Base-by-base conservation (phyloP, 2,329 filamentous ascomycete genomes). In the Metarhizium brunneum region DNA sequence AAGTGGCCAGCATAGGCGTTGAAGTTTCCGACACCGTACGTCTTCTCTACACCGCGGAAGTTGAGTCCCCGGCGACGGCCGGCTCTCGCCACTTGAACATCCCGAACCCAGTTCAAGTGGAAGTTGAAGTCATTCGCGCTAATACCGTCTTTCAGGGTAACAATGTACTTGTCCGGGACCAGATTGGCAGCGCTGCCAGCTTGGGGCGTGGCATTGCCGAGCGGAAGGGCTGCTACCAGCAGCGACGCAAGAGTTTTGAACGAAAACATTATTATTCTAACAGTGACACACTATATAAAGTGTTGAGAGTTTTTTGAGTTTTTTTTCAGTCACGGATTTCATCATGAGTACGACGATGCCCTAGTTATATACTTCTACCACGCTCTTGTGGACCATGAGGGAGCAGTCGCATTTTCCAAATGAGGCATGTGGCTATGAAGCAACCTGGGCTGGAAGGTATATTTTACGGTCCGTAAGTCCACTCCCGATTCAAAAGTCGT, bases 1-100 rank as follows among this genome's bases (percentile, higher is more conserved):
- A 78, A 74, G 51, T 71, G 61, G 40, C 72, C 73, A 43, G 73
- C 69, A 59, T 78, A 78, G 14, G 69, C 76, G 57, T 71, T 66
- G 47, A 69, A 70, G 50, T 51, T 63, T 20, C 62, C 61, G 64
- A 67, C 73, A 58, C 56, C 62, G 60, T 63, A 69, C 51, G 59
- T 64, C 58, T 66, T 65, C 11, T 66, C 61, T 6, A 70, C 59
- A 35, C 68, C 68, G 20, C 54, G 69, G 42, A 67, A 67, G 29
- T 62, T 63, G 36, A 67, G 68, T 30, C 63, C 63, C 63, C 73
- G 65, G 62, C 69, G 59, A 38, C 66, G 56, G 13, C 72, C 59
- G 50, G 13, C 8, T 8, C 65, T 68, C 38, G 66, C 66, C 13
- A 59, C 53, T 51, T 73, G 69, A 2, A 73, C 57, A 4, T 62